Evolutionary conservation across 306 rosid genomes (phyloP), one percentile per base, ranked within the genome.

Genomic region (Malus fusca): DNA sequence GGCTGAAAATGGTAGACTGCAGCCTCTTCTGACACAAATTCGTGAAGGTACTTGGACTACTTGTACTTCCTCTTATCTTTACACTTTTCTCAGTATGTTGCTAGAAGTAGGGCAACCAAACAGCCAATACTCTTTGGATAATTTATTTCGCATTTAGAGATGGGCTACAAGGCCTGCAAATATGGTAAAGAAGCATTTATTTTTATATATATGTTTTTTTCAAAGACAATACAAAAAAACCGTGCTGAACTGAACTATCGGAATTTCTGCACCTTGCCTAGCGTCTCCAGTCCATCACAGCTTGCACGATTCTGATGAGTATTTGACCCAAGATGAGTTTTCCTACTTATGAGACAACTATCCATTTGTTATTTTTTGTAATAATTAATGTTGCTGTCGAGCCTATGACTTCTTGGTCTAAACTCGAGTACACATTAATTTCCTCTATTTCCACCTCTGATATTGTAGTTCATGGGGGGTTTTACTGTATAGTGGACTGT

Each of bases 1-100:
- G 97, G 99, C 99, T 81, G 92, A 88, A 85, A 87, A 74, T 84
- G 97, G 98, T 80, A 88, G 92, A 85, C 83, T 96, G 86, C 87
- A 77, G 83, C 92, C 98, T 79, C 97, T 96, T 84, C 89, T 96
- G 71, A 87, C 84, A 59, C 91, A 87, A 68, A 92, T 96, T 73
- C 99, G 89, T 78, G 91, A 96, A 89, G 99, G 99, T 35, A 35
- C 40, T 35, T 35, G 37, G 1, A 6, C 37, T 96, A 77, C 82
- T 69, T 71, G 58, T 76, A 67, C 77, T 75, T 42, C 31, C 37
- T 42, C 14, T 59, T 28, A 26, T 26, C 62, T 74, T 78, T 19
- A 68, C 21, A 22, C 33, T 74, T 77, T 13, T 33, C 72, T 75
- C 72, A 18, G 12, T 11, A 13, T 40, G 3, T 51, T 61, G 66